Evolutionary conservation across 495 filamentous ascomycete genomes (phyloP).

Genomic region (Neurospora hispaniola): DNA sequence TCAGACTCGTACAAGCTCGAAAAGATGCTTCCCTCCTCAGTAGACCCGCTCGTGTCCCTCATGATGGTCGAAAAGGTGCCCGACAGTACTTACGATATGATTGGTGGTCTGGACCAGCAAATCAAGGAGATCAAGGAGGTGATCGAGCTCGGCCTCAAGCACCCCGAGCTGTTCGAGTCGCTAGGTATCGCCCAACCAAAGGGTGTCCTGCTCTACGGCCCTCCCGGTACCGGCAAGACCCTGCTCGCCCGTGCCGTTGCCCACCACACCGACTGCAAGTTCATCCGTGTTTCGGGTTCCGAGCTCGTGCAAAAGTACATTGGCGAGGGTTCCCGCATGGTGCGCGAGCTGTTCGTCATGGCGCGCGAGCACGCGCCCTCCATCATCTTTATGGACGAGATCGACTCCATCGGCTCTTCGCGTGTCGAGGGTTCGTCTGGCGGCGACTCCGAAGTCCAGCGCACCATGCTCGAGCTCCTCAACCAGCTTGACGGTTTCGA

Average conservation of each 20-base stretch:
- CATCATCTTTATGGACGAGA: slow-evolving; percentile 99
- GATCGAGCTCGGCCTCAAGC: slow-evolving; percentile 95
- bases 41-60: slow-evolving; percentile 97
- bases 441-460: slow-evolving; percentile 97
- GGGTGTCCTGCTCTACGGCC: slow-evolving; percentile 93
- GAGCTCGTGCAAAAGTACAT: slow-evolving; percentile 99
- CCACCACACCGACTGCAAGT: slow-evolving; percentile 97
- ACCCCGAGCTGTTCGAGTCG: slow-evolving; percentile 97
- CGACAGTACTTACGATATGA: slow-evolving; percentile 99
- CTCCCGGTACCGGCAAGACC: slow-evolving; percentile 95
- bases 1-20: slow-evolving; percentile 97
- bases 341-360: slow-evolving; percentile 98
- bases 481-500: slow-evolving; percentile 99
- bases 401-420: slow-evolving; percentile 95
- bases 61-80: slow-evolving; percentile 99
- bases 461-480: slow-evolving; percentile 96
- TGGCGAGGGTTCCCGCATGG: slow-evolving; percentile 95
- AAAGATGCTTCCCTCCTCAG: slow-evolving; percentile 93
- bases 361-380: slow-evolving; percentile 96
- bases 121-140: slow-evolving; percentile 99
- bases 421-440: slow-evolving; percentile 91
- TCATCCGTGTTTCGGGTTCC: slow-evolving; percentile 92
- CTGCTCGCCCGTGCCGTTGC: slow-evolving; percentile 90
- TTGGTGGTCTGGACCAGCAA: slow-evolving; percentile 95
- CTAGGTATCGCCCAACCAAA: slow-evolving; percentile 97